Evolutionary conservation across 2,329 filamentous ascomycete genomes (phyloP).

Genomic region (Esteya vermicola): DNA sequence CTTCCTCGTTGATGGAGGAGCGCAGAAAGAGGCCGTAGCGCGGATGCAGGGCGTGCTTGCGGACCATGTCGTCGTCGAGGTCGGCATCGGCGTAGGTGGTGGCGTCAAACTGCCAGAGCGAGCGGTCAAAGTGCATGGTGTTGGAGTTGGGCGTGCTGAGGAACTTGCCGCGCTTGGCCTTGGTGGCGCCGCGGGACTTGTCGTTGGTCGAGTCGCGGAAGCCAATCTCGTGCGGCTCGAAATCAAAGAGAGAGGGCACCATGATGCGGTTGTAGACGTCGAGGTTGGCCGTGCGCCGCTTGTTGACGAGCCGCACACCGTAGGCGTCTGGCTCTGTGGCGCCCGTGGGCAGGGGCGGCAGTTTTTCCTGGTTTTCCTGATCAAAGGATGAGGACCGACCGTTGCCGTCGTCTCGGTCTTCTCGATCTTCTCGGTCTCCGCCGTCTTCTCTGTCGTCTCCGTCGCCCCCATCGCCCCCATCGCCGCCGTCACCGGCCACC

Average conservation of each 20-base stretch:
- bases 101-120: slow-evolving; percentile 37
- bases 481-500: too few species aligned
- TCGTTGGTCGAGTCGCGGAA: slow-evolving; percentile 46
- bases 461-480: too few species aligned
- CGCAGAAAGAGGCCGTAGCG: slow-evolving; percentile 37
- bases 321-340: slow-evolving; percentile 34
- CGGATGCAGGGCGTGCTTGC: slow-evolving; percentile 36
- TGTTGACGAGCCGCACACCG: slow-evolving; percentile 33
- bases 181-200: slow-evolving; percentile 35
- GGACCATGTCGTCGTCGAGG: slow-evolving; percentile 34
- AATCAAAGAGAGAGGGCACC: slow-evolving; percentile 32
- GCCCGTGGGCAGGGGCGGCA: slow-evolving; percentile 20
- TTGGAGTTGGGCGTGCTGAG: slow-evolving; percentile 38
- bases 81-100: slow-evolving; percentile 32
- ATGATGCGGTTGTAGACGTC: slow-evolving; percentile 37
- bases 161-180: slow-evolving; percentile 37
- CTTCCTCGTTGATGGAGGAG: slow-evolving; percentile 29
- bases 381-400: slow-evolving; percentile 11
- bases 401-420: slow-evolving; percentile 11
- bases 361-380: slow-evolving; percentile 13
- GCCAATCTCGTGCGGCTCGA: slow-evolving; percentile 40
- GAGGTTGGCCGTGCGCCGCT: slow-evolving; percentile 21
- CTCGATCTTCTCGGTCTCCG: too few species aligned
- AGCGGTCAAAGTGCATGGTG: slow-evolving; percentile 39
- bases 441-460: too few species aligned